A percentile compares a stretch with the other conserved stretches of the same genome.
Evolutionary conservation across 2,329 filamentous ascomycete species (phyloP).

Genomic region (Botrytis deweyae): DNA sequence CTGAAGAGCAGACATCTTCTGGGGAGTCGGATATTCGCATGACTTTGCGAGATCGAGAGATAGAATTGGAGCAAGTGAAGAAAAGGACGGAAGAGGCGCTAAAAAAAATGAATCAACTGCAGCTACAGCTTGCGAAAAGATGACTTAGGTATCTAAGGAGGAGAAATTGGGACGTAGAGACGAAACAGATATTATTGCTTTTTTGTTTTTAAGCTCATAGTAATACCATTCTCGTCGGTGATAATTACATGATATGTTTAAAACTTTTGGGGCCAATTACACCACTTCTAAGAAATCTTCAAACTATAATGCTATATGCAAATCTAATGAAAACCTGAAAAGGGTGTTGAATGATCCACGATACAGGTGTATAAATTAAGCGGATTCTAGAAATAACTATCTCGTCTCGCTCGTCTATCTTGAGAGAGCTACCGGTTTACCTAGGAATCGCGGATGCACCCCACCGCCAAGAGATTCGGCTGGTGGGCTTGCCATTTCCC

Average conservation of each 20-base stretch:
- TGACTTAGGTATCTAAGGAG: neutral
- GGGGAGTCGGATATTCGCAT: neutral
- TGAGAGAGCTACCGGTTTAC: too few species aligned
- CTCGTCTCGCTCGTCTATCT: too few species aligned
- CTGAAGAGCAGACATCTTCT: neutral
- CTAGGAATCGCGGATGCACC: conserved; percentile 1
- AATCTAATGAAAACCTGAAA: neutral
- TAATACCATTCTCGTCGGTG: too few species aligned
- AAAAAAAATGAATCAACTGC: neutral
- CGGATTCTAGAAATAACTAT: neutral
- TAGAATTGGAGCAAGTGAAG: neutral
- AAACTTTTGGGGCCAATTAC: neutral
- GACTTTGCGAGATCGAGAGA: neutral
- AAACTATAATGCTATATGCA: neutral
- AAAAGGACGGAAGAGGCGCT: neutral
- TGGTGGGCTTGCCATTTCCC: neutral
- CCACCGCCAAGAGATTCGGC: neutral
- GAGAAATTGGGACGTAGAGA: neutral
- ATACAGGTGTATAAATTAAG: neutral
- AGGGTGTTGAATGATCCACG: neutral
- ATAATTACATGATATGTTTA: too few species aligned
- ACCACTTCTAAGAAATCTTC: neutral
- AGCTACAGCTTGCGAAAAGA: neutral
- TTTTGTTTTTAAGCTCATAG: neutral
- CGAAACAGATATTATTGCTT: neutral